Base-by-base conservation (phyloP, 2,329 filamentous ascomycete species). In the Epichloe typhina region DNA sequence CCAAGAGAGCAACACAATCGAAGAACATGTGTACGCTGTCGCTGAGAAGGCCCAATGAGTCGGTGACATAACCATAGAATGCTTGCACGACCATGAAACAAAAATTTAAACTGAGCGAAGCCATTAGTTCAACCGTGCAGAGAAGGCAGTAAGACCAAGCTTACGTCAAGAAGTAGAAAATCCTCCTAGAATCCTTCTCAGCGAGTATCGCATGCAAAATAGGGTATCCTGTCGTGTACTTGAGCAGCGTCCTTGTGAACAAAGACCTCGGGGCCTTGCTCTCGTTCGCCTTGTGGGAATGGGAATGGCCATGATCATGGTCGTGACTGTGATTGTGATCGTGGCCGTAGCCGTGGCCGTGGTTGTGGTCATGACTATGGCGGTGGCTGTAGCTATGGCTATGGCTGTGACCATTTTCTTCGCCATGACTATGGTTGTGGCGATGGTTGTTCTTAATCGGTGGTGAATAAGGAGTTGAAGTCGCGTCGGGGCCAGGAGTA, bases 11-110 rank as follows among this genome's bases (percentile, higher is more conserved):
- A 37, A 96, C 82, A 58, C 93, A 98, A 68, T 98, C 93, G 60
- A 98, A 97, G 62, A 98, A 91, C 93, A 98, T 98, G 69, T 98
- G 93, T 55, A 98, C 93, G 61, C 90, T 97, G 67, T 98, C 93
- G 58, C 89, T 95, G 17, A 98, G 79, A 15, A 98, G 75, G 3
- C 93, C 93, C 5, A 98, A 72, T 0, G 93, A 98, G 58, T 95
- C 90, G 3, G 89, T 97, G 11, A 93, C 71, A 60, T 93, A 94
- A 46, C 93, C 93, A 62, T 98, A 98, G 54, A 91, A 88, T 40
- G 90, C 86, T 62, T 98, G 93, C 1, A 98, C 81, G 36, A 86
- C 71, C 93, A 98, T 98, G 66, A 98, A 98, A 6, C 74, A 76
- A 59, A 98, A 89, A 64, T 98, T 98, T 51, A 98, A 77, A 54